Conservation (phyloP, 2,329 filamentous ascomycete genomes). For the Pseudogymnoascus sp. region DNA sequence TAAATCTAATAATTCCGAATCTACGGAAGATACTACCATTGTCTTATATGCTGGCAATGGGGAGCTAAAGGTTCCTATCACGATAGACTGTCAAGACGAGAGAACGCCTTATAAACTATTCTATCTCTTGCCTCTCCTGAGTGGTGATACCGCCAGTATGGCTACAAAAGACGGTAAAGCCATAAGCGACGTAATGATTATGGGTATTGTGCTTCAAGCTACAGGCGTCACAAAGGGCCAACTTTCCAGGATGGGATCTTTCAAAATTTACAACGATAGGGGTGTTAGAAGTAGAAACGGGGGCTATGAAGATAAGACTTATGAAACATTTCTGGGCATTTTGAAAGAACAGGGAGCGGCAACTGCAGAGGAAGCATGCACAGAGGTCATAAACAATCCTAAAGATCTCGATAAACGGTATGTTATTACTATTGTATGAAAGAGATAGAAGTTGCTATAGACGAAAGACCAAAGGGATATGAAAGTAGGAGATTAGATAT, state of each 20-base stretch:
- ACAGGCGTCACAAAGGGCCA: constrained; percentile 12
- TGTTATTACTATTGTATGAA: background rate
- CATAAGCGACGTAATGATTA: too few species aligned
- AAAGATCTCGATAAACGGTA: background rate
- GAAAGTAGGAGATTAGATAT: background rate
- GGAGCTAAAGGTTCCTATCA: constrained; percentile 3
- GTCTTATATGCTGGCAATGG: background rate
- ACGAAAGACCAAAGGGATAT: background rate
- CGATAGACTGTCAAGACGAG: constrained; percentile 15
- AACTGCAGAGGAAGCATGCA: background rate
- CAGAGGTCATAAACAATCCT: background rate
- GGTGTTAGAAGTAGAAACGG: background rate
- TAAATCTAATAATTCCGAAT: background rate
- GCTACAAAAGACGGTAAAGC: too few species aligned
- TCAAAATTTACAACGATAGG: background rate
- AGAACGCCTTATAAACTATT: too few species aligned
- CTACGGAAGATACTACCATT: background rate
- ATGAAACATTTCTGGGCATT: background rate
- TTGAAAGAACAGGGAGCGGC: background rate
- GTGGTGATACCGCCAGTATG: too few species aligned
- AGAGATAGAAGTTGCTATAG: background rate
- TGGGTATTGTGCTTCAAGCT: constrained; percentile 13
- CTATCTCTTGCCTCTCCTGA: too few species aligned
- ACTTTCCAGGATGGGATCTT: constrained; percentile 13
- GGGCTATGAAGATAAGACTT: background rate